These are phyloP conservation scores for Citrus sp. DNA, from an alignment of 345 rosid species.

Conservation along the genomic window DNA sequence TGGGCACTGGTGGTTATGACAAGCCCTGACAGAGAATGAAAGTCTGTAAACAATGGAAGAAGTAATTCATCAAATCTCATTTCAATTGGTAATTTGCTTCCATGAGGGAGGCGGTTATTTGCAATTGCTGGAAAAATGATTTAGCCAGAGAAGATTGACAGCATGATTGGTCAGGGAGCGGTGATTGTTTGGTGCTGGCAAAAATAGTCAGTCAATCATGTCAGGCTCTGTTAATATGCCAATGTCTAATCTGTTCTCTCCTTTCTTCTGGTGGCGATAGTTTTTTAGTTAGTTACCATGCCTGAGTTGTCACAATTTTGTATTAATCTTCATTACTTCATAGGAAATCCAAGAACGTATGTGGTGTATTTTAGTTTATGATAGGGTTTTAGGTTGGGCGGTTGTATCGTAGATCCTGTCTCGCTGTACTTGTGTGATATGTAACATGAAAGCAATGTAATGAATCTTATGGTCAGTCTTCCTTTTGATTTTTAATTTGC, in stretches of 20 bases:
- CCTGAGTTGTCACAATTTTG: constrained; percentile 39
- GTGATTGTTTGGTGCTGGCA: constrained; percentile 10
- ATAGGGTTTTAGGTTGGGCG: constrained; percentile 15
- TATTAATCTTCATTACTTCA: constrained; percentile 1
- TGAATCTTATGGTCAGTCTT: background rate
- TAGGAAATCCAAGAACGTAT: constrained; percentile 18
- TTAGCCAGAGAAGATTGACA: background rate
- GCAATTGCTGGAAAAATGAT: constrained; percentile 15
- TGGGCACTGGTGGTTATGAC: constrained; percentile 71
- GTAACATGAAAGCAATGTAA: constrained; percentile 23
- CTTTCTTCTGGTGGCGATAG: background rate
- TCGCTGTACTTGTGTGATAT: constrained; percentile 14
- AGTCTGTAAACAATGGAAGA: constrained; percentile 46
- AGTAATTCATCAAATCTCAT: constrained; percentile 21
- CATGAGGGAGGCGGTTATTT: background rate
- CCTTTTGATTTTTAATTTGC: too few species aligned
- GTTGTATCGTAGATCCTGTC: constrained; percentile 7
- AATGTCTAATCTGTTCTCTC: background rate
- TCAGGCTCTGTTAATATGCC: constrained; percentile 1
- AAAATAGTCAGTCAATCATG: background rate
- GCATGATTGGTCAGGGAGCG: constrained; percentile 1
- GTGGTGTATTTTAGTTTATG: constrained; percentile 25
- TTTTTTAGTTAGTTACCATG: constrained; percentile 5
- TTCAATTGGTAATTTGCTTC: background rate
- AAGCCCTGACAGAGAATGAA: constrained; percentile 54